A percentile compares a stretch with the other conserved stretches of the same genome.
These are phyloP conservation scores for Takakia lepidozioides DNA, from an alignment of 225 moss, liverwort and hornwort genomes.

Conservation along the genomic window DNA sequence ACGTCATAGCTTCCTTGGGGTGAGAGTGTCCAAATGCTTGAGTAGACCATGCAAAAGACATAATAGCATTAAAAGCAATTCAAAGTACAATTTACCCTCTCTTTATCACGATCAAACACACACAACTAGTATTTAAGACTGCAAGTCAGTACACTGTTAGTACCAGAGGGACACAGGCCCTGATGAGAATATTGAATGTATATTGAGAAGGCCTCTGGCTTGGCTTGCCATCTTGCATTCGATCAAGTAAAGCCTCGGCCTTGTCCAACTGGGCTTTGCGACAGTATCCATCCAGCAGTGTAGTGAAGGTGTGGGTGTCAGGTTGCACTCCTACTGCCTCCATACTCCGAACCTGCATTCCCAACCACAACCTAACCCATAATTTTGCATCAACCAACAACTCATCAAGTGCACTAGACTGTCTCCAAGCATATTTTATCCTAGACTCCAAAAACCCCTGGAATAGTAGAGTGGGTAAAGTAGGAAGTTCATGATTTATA, in stretches of 20 bases:
- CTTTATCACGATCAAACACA: too few species aligned
- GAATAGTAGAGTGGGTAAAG: too few species aligned
- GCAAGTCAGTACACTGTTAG: too few species aligned
- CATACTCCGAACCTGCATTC: slow-evolving; percentile 80
- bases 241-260: slow-evolving; percentile 67
- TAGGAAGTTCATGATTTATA: too few species aligned
- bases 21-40: too few species aligned
- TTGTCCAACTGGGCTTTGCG: slow-evolving; percentile 57
- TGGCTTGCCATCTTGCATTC: slow-evolving; percentile 65
- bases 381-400: slow-evolving; percentile 17
- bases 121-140: too few species aligned
- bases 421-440: too few species aligned
- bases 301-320: slow-evolving; percentile 73
- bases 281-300: slow-evolving; percentile 86
- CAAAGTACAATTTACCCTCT: too few species aligned
- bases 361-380: slow-evolving; percentile 17
- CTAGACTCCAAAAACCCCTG: too few species aligned
- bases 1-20: too few species aligned
- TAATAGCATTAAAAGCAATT: too few species aligned
- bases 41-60: too few species aligned
- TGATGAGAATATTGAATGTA: slow-evolving; percentile 85
- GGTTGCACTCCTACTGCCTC: slow-evolving; percentile 73
- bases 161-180: slow-evolving; percentile 68
- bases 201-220: slow-evolving; percentile 62
- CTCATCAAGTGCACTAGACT: neutral